phyloP scores from a whole-genome alignment of 73 alveolate species.

The Paramecium tetraurelia region DNA sequence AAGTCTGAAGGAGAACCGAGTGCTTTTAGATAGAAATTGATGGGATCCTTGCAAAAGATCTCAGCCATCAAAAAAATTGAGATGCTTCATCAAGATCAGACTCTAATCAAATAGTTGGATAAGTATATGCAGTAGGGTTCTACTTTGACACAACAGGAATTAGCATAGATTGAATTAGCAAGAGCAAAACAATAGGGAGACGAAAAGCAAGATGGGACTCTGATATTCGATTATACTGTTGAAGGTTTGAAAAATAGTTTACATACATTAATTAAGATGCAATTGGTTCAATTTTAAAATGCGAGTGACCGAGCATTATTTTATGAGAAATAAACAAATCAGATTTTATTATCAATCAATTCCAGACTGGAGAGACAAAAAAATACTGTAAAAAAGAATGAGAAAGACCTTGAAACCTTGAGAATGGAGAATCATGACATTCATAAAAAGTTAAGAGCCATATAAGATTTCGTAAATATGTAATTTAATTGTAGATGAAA shows the following conservation, averaged over 20 bases:
- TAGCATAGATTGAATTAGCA: slow-evolving; percentile 6
- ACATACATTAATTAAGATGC: slow-evolving; percentile 39
- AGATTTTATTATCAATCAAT: not conserved
- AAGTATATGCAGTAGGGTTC: slow-evolving; percentile 39
- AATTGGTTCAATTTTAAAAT: not conserved
- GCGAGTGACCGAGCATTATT: slow-evolving; percentile 33
- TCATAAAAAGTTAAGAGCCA: slow-evolving; percentile 8
- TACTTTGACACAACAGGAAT: not conserved
- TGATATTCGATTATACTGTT: slow-evolving; percentile 44
- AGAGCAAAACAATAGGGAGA: slow-evolving; percentile 21
- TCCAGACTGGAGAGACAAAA: not conserved
- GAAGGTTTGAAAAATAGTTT: slow-evolving; percentile 36
- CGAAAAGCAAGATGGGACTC: not conserved
- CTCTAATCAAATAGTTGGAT: not conserved
- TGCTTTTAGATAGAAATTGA: not conserved
- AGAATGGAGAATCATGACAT: slow-evolving; percentile 50
- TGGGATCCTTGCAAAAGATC: not conserved
- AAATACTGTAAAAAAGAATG: not conserved
- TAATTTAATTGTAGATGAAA: not conserved
- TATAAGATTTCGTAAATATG: not conserved
- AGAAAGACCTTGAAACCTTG: not conserved
- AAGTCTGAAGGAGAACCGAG: not conserved
- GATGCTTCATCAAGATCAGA: not conserved
- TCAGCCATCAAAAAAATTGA: not conserved
- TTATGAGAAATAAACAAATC: slow-evolving; percentile 38